Percentiles rank a stretch among this genome's conserved stretches.
Conservation (phyloP, 306 rosid species). For the Begonia masoniana region DNA sequence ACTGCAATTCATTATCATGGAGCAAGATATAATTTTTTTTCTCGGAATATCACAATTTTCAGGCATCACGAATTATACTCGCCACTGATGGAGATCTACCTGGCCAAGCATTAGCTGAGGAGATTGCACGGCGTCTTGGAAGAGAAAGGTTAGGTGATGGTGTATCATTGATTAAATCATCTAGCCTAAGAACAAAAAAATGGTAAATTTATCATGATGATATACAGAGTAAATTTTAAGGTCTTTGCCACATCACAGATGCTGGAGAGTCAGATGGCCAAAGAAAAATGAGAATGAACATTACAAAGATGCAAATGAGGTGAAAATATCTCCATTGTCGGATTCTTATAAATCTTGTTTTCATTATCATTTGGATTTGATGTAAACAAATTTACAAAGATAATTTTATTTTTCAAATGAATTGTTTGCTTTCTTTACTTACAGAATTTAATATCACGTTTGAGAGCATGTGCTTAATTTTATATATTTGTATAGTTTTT, state of each 20-base stretch:
- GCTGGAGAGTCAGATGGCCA: slow-evolving; percentile 97
- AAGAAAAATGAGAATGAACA: slow-evolving; percentile 31
- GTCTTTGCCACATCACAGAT: slow-evolving; percentile 28
- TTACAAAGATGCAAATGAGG: slow-evolving; percentile 99
- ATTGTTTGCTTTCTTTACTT: too few species aligned
- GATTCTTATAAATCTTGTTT: neutral
- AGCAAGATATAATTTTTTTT: neutral
- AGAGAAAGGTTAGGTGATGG: slow-evolving; percentile 53
- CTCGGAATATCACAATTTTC: slow-evolving; percentile 11
- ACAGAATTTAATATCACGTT: too few species aligned
- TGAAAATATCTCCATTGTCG: slow-evolving; percentile 8
- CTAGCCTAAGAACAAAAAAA: too few species aligned
- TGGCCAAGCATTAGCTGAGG: slow-evolving; percentile 98
- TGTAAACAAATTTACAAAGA: neutral
- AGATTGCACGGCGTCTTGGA: slow-evolving; percentile 97
- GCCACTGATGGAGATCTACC: slow-evolving; percentile 95
- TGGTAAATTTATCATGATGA: too few species aligned
- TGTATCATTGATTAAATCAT: too few species aligned
- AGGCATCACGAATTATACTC: slow-evolving; percentile 85
- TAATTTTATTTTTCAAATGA: too few species aligned
- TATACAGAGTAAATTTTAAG: too few species aligned
- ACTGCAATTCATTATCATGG: slow-evolving; percentile 2
- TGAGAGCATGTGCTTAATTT: too few species aligned
- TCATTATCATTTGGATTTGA: slow-evolving; percentile 1
- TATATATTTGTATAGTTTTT: too few species aligned